Base-by-base conservation (phyloP, 2,329 filamentous ascomycete genomes). In the Macroventuria anomochaeta region DNA sequence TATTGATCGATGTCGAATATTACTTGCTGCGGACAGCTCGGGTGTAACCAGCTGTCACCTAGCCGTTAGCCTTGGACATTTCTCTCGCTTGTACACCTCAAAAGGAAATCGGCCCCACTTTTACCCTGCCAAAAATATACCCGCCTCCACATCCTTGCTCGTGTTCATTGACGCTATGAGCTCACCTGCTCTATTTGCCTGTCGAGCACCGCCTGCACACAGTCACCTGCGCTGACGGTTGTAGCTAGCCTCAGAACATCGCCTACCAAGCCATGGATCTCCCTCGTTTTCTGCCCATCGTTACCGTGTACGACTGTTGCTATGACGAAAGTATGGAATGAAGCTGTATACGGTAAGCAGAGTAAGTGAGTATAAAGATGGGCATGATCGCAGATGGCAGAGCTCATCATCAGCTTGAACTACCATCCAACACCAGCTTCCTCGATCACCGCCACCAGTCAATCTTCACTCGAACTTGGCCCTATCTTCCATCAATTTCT, bases 81-180 rank as follows among this genome's bases (percentile, higher is more conserved):
- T 64, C 57, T 53, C 48, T 70, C 64, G 64, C 61, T 62, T 67
- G 53, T 59, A 42, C 40, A 44, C 54, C 53, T 51, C 53, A 31
- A 59, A n/a, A 47, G 49, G 54, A 51, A 38, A 57, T 59, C 61
- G 37, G 49, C 55, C 59, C 65, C 63, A 62, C 57, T 61, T 55
- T 58, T 46, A 51, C 26, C 48, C 34, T 62, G 51, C 69, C 64
- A 72, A 73, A 72, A 72, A 72, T 72, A 74, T 38, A 48, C 46
- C 7, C 48, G 40, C 58, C 60, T 62, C 67, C 65, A 64, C 65
- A 57, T 59, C 53, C 21, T 51, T 51, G 59, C 67, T 69, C 65
- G 66, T 66, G 62, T 66, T 55, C 54, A 50, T 48, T 38, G 23
- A 60, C 62, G 58, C 65, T 69, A 71, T 69, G 65, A 70, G 64